A percentile compares a stretch with the other conserved stretches of the same genome.
Conservation (phyloP, 495 filamentous ascomycete species). For the Neurospora pannonica region DNA sequence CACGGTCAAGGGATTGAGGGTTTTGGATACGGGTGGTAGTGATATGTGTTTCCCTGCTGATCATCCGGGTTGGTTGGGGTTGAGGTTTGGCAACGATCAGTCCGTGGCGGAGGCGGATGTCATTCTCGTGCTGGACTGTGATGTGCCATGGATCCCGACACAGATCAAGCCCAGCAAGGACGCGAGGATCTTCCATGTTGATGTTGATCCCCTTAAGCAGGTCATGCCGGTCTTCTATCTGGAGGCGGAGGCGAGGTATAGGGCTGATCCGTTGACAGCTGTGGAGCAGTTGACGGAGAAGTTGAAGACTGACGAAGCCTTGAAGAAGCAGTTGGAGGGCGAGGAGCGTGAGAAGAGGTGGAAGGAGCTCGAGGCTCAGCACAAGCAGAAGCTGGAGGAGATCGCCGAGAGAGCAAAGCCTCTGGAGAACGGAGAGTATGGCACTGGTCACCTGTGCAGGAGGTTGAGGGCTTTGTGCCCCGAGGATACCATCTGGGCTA, state of each 20-base stretch:
- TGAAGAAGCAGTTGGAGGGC: slow-evolving; percentile 37
- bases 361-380: slow-evolving; percentile 46
- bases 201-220: slow-evolving; percentile 79
- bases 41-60: slow-evolving; percentile 94
- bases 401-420: slow-evolving; percentile 49
- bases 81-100: slow-evolving; percentile 69
- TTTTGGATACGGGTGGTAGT: slow-evolving; percentile 81
- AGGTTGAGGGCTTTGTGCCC: slow-evolving; percentile 58
- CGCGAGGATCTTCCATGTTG: slow-evolving; percentile 70
- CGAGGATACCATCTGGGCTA: slow-evolving; percentile 67
- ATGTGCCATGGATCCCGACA: slow-evolving; percentile 58
- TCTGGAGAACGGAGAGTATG: slow-evolving; percentile 55
- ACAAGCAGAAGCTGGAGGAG: slow-evolving; percentile 48
- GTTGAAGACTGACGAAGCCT: slow-evolving; percentile 39
- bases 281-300: slow-evolving; percentile 59
- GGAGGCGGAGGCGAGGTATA: slow-evolving; percentile 61
- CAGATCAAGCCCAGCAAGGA: slow-evolving; percentile 48
- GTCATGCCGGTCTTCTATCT: slow-evolving; percentile 83
- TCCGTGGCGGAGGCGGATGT: slow-evolving; percentile 67
- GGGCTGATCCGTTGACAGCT: slow-evolving; percentile 61
- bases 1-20: slow-evolving; percentile 66
- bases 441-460: slow-evolving; percentile 58
- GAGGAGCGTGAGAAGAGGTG: slow-evolving; percentile 40
- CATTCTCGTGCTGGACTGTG: slow-evolving; percentile 81
- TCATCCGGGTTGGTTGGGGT: slow-evolving; percentile 60